A percentile compares a stretch with the other conserved stretches of the same genome.
Evolutionary conservation across 768 basidiomycete species (phyloP).

Genomic region (Collybia mongolica): DNA sequence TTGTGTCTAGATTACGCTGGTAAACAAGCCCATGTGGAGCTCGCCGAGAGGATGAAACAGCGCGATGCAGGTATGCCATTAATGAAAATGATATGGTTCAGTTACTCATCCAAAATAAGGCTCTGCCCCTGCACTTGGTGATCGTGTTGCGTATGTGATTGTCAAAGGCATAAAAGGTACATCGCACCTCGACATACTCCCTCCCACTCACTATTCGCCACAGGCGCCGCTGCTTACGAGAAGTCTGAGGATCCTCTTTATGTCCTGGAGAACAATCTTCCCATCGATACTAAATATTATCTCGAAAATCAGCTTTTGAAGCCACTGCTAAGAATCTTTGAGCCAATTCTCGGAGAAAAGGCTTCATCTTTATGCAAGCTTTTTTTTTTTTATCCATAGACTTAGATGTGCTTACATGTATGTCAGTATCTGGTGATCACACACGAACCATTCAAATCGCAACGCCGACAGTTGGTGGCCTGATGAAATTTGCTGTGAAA

Average conservation of each 20-base stretch:
- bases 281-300: constrained; percentile 97
- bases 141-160: constrained; percentile 99
- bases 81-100: neutral
- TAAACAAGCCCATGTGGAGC: constrained; percentile 95
- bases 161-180: constrained; percentile 92
- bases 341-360: constrained; percentile 94
- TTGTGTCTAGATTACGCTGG: constrained; percentile 72
- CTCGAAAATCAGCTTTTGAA: constrained; percentile 98
- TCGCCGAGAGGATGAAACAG: constrained; percentile 93
- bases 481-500: constrained; percentile 99
- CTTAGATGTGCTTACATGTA: constrained; percentile 9
- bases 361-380: constrained; percentile 76
- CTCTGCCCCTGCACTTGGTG: constrained; percentile 95
- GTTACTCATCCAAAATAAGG: constrained; percentile 39
- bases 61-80: constrained; percentile 77
- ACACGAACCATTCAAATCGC: constrained; percentile 95
- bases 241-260: constrained; percentile 98
- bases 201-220: neutral
- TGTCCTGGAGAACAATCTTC: constrained; percentile 96
- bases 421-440: constrained; percentile 89
- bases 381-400: neutral
- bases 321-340: constrained; percentile 95
- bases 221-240: constrained; percentile 95
- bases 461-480: constrained; percentile 91
- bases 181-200: neutral